Percentiles rank a stretch among this genome's conserved stretches.
Evolutionary conservation across 2,329 filamentous ascomycete species (phyloP).

Genomic region (Davidsoniella neocaledoniae): DNA sequence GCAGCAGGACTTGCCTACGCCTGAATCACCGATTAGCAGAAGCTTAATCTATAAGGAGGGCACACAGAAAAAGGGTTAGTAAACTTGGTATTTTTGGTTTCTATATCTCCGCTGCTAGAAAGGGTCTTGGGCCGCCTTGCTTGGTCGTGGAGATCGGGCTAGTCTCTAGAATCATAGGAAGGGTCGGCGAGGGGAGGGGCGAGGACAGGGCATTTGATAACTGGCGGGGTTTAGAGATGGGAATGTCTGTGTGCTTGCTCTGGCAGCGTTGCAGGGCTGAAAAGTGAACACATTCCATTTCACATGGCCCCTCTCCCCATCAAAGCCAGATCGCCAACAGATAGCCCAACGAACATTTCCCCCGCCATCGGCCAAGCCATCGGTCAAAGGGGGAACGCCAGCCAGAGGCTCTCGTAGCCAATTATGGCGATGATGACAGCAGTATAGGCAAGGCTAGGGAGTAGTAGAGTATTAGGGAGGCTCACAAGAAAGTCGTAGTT

Average conservation of each 20-base stretch:
- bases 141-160: too few species aligned
- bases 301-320: too few species aligned
- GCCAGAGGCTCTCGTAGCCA: too few species aligned
- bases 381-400: slow-evolving; percentile 8
- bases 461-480: background rate
- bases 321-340: too few species aligned
- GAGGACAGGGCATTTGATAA: background rate
- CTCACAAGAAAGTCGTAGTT: slow-evolving; percentile 97
- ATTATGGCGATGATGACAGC: slow-evolving; percentile 5
- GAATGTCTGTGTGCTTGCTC: background rate
- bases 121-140: too few species aligned
- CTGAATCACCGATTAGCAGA: slow-evolving; percentile 88
- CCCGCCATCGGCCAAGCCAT: slow-evolving; percentile 7
- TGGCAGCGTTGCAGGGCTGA: background rate
- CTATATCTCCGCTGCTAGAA: too few species aligned
- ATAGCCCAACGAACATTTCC: background rate
- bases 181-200: background rate
- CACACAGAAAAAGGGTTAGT: background rate
- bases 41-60: slow-evolving; percentile 65
- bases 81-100: background rate
- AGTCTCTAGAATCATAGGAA: background rate
- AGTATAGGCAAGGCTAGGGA: slow-evolving; percentile 13
- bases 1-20: slow-evolving; percentile 94
- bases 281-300: too few species aligned
- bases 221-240: background rate